Evolutionary conservation across 192 early-diverging fungal species (phyloP).

Genomic region (Fimicolochytrium jonesii): DNA sequence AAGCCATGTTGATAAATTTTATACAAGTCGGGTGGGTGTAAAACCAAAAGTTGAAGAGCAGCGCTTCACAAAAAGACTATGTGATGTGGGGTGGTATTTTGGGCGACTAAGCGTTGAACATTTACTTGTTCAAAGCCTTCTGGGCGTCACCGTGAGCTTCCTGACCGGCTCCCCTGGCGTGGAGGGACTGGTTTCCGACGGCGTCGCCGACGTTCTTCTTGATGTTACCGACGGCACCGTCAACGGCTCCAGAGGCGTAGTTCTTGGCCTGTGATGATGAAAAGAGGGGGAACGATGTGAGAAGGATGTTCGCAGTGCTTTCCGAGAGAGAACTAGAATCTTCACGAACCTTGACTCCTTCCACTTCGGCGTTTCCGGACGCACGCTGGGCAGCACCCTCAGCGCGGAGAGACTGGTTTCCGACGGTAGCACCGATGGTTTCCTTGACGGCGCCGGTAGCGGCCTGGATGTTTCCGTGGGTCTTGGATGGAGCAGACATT

Average conservation of each 20-base stretch:
- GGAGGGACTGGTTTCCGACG: conserved; percentile 36
- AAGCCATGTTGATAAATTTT: too few species aligned
- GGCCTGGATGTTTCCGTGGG: conserved; percentile 22
- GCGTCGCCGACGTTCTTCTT: conserved; percentile 34
- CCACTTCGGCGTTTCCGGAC: conserved; percentile 20
- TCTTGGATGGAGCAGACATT: too few species aligned
- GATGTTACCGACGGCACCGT: conserved; percentile 44
- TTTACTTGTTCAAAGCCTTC: conserved; percentile 31
- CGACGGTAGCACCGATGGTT: conserved; percentile 13
- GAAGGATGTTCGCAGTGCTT: neutral
- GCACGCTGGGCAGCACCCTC: conserved; percentile 25
- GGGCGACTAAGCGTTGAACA: too few species aligned
- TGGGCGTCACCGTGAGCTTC: conserved; percentile 44
- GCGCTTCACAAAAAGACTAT: too few species aligned
- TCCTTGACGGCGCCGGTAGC: conserved; percentile 23
- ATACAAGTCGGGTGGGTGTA: too few species aligned
- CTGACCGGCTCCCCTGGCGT: conserved; percentile 31
- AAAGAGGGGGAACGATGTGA: too few species aligned
- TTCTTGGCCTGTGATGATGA: conserved; percentile 1
- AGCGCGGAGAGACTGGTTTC: conserved; percentile 9
- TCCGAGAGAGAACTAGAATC: neutral
- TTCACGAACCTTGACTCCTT: neutral
- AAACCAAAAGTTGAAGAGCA: too few species aligned
- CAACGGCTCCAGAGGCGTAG: conserved; percentile 40
- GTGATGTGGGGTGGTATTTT: too few species aligned